phyloP scores from a whole-genome alignment of 2,329 filamentous ascomycete genomes.

The Fusarium sp. region DNA sequence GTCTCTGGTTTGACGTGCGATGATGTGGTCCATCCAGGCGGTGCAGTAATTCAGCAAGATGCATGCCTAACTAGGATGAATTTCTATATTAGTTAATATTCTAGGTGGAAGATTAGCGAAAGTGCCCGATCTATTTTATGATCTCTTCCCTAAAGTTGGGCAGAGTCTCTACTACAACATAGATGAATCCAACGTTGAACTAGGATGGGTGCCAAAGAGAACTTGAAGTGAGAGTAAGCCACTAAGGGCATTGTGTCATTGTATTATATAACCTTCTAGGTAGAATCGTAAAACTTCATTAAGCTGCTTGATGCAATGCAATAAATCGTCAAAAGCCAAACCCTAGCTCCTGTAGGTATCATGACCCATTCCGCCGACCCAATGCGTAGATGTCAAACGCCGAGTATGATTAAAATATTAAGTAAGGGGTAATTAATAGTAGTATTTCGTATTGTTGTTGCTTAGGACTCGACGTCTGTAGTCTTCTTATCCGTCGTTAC shows the following conservation, averaged over 20 bases:
- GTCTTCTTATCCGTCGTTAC: conserved; percentile 32
- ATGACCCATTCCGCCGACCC: conserved; percentile 7
- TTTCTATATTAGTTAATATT: no score
- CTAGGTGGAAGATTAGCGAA: no score
- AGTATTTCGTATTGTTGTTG: neutral
- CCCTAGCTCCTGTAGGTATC: conserved; percentile 1
- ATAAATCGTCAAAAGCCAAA: conserved; percentile 2
- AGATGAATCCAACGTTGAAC: neutral
- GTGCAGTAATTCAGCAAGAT: no score
- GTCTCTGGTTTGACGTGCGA: neutral
- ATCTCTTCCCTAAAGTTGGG: no score
- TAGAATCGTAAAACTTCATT: neutral
- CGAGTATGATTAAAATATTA: conserved; percentile 25
- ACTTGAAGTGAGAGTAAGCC: neutral
- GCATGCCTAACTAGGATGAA: no score
- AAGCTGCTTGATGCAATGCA: conserved; percentile 3
- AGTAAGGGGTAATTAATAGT: conserved; percentile 12
- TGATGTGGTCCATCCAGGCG: no score
- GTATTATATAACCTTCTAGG: neutral
- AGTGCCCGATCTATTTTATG: no score
- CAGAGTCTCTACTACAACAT: neutral
- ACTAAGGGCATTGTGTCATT: neutral
- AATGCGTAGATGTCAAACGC: conserved; percentile 11
- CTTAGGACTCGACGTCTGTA: conserved; percentile 38
- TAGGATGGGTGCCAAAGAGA: neutral